Evolutionary conservation across 345 rosid species (phyloP).

Genomic region (Eucalyptus tenuipes): DNA sequence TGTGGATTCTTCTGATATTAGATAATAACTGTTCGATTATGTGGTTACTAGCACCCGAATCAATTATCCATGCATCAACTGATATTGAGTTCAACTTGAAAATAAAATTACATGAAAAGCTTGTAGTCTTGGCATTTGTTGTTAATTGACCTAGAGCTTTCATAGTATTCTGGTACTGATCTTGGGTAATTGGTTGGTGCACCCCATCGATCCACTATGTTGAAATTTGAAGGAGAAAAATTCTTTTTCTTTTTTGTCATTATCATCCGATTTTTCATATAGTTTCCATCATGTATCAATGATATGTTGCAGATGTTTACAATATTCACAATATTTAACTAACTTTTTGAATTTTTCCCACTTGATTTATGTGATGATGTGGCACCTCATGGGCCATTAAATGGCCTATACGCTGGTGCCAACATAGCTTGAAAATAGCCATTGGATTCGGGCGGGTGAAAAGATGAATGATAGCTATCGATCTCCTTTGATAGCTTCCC

Average conservation of each 20-base stretch:
- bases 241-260: background rate
- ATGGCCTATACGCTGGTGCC: background rate
- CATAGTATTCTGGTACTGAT: fast-evolving
- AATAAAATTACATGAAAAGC: background rate
- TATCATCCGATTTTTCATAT: background rate
- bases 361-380: background rate
- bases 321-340: background rate
- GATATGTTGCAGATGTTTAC: fast-evolving
- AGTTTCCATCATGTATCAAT: background rate
- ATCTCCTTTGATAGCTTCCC: too few relatives aligned
- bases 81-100: background rate
- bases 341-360: background rate
- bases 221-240: too few relatives aligned
- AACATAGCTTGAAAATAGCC: background rate
- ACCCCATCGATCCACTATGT: fast-evolving
- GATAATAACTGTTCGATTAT: background rate
- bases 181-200: background rate
- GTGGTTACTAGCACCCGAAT: background rate
- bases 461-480: background rate
- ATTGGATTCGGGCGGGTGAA: too few relatives aligned
- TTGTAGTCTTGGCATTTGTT: background rate
- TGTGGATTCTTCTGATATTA: background rate
- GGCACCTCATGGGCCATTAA: background rate
- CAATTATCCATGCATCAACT: too few relatives aligned
- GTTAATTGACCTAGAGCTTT: background rate